Conservation (phyloP, 192 early-diverging fungal species). For the Mortierella antarctica region DNA sequence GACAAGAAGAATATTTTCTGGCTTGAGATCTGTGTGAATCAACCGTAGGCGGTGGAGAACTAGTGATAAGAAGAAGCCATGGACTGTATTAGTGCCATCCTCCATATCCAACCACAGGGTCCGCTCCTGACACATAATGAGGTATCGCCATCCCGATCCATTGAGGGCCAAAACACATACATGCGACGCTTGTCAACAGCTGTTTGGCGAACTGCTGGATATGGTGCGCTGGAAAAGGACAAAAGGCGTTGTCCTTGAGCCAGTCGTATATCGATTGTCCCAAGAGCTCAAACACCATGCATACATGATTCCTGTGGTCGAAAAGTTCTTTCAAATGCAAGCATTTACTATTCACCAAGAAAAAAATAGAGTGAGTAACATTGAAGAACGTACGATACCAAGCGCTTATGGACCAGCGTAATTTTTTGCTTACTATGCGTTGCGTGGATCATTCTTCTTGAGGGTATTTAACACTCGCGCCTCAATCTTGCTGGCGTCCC, state of each 20-base stretch:
- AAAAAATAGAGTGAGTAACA: background rate
- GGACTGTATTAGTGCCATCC: background rate
- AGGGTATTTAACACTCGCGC: slow-evolving; percentile 87
- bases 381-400: background rate
- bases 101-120: background rate
- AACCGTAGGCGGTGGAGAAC: slow-evolving; percentile 88
- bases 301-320: slow-evolving; percentile 92
- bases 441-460: slow-evolving; percentile 82
- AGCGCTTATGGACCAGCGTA: background rate
- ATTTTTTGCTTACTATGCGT: slow-evolving; percentile 69
- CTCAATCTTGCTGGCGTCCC: slow-evolving; percentile 92
- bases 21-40: slow-evolving; percentile 98
- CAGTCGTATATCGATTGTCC: slow-evolving; percentile 93
- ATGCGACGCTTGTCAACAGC: slow-evolving; percentile 87
- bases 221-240: slow-evolving; percentile 87
- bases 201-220: slow-evolving; percentile 89
- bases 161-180: slow-evolving; percentile 36
- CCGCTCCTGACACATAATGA: too few relatives aligned
- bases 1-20: slow-evolving; percentile 91
- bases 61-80: slow-evolving; percentile 9
- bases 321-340: slow-evolving; percentile 88
- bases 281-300: slow-evolving; percentile 98
- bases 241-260: slow-evolving; percentile 91
- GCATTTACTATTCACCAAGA: slow-evolving; percentile 74
- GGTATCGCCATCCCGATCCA: too few relatives aligned